Conservation (phyloP, 169 alveolate species). For the Amoebophrya sp. region DNA sequence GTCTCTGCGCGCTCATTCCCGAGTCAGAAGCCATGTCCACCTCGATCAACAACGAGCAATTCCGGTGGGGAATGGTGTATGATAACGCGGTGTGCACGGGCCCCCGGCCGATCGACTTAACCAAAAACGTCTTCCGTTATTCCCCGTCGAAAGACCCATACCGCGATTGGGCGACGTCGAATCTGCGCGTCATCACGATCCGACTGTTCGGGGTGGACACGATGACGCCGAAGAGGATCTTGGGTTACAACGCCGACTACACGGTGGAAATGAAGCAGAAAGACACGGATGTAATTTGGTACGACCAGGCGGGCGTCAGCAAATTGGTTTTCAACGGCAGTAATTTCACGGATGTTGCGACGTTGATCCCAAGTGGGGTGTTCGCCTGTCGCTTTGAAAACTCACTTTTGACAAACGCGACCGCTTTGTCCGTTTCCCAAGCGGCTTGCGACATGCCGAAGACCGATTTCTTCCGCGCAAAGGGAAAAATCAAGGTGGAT, state of each 20-base stretch:
- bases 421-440: not conserved
- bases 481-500: not conserved
- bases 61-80: not conserved
- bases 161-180: not conserved
- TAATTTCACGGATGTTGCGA: not conserved
- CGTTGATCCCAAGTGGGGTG: not conserved
- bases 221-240: not conserved
- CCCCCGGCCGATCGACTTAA: not conserved
- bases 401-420: not conserved
- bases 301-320: not conserved
- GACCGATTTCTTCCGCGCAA: not conserved
- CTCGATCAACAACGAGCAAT: too few species aligned
- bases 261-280: not conserved
- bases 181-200: not conserved
- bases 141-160: not conserved
- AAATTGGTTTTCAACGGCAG: not conserved
- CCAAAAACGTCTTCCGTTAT: not conserved
- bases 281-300: not conserved
- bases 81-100: not conserved
- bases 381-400: not conserved
- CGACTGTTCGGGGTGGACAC: not conserved
- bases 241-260: not conserved
- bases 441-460: constrained; percentile 1
- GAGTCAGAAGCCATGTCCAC: not conserved
- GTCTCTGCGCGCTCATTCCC: not conserved